A percentile compares a stretch with the other conserved stretches of the same genome.
These are phyloP conservation scores for Blastobotrys persicus DNA, from an alignment of 1,139 yeast genomes.

Conservation along the genomic window DNA sequence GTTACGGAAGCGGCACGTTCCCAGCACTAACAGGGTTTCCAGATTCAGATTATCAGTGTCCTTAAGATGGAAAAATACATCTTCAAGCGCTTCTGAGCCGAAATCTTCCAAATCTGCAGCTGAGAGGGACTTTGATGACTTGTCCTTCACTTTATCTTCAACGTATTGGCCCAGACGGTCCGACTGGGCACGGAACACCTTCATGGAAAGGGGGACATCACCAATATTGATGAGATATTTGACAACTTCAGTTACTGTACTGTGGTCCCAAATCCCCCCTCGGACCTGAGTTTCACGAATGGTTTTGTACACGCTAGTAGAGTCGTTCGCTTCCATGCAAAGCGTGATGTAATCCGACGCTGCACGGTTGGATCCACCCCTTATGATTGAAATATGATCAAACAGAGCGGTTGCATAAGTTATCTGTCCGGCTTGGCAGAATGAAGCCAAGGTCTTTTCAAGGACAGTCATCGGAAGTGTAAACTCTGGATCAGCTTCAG, in stretches of 20 bases:
- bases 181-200: constrained; percentile 27
- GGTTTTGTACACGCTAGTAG: constrained; percentile 30
- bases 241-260: constrained; percentile 30
- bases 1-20: not conserved
- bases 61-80: constrained; percentile 12
- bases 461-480: not conserved
- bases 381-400: constrained; percentile 22
- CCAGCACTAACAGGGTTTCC: constrained; percentile 12
- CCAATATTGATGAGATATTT: constrained; percentile 22
- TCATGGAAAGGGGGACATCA: constrained; percentile 27
- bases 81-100: constrained; percentile 13
- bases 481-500: constrained; percentile 24
- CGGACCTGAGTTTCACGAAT: constrained; percentile 35
- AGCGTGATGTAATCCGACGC: constrained; percentile 24
- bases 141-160: constrained; percentile 26
- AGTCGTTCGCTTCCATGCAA: constrained; percentile 23
- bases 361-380: constrained; percentile 1
- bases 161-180: constrained; percentile 17
- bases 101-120: constrained; percentile 17
- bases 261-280: constrained; percentile 36
- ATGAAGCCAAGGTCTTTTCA: constrained; percentile 5
- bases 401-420: constrained; percentile 28
- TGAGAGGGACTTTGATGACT: constrained; percentile 23
- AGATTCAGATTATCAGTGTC: constrained; percentile 17
- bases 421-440: constrained; percentile 25